Evolutionary conservation across 202 grass and related monocot species (phyloP).

Genomic region (Hordeum pubiflorum): DNA sequence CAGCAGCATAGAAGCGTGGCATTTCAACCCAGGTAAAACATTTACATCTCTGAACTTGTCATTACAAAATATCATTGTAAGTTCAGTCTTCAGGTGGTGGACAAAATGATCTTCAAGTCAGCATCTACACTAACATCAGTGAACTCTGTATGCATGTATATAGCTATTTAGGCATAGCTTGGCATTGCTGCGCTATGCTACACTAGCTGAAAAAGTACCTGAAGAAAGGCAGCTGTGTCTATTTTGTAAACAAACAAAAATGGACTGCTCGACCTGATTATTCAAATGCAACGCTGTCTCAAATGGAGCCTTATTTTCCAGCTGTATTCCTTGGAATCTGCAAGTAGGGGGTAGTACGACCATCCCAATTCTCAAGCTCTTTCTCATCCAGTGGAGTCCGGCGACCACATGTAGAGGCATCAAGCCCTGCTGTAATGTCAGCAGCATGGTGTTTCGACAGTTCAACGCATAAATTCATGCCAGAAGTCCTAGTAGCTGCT

Average conservation of each 20-base stretch:
- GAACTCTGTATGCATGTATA: constrained; percentile 45
- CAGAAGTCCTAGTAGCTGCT: constrained; percentile 1
- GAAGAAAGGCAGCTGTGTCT: constrained; percentile 28
- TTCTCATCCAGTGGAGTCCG: constrained; percentile 16
- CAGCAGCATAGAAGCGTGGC: not conserved
- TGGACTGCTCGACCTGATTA: constrained; percentile 34
- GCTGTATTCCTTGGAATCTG: constrained; percentile 6
- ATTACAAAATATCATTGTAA: constrained; percentile 46
- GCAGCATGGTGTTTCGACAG: constrained; percentile 11
- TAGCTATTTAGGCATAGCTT: constrained; percentile 29
- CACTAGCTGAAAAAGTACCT: constrained; percentile 25
- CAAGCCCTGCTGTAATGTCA: constrained; percentile 20
- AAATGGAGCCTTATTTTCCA: constrained; percentile 24
- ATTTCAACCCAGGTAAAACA: constrained; percentile 37
- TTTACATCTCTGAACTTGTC: constrained; percentile 48
- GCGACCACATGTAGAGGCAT: constrained; percentile 14
- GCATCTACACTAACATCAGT: constrained; percentile 45
- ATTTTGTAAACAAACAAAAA: not conserved
- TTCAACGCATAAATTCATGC: not conserved
- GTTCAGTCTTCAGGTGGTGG: not conserved
- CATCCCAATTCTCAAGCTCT: constrained; percentile 15
- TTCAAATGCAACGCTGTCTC: constrained; percentile 25
- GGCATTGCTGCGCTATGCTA: constrained; percentile 23
- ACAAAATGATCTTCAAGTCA: constrained; percentile 26
- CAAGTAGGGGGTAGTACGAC: not conserved